phyloP scores from a whole-genome alignment of 1,284 basidiomycete genomes.

The Marasmius sp. region DNA sequence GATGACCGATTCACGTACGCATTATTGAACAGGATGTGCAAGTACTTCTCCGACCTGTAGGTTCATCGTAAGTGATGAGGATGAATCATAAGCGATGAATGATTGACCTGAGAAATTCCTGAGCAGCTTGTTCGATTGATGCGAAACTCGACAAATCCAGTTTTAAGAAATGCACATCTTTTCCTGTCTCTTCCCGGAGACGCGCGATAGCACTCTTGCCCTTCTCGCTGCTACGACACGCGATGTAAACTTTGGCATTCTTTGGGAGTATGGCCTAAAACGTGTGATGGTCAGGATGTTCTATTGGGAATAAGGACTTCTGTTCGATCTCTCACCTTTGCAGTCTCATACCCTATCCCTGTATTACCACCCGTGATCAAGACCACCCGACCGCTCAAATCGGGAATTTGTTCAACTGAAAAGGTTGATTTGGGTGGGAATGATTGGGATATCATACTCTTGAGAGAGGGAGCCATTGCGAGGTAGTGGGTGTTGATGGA shows the following conservation, averaged over 20 bases:
- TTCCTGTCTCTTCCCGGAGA: neutral
- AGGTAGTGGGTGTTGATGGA: no score
- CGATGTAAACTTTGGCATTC: slow-evolving; percentile 6
- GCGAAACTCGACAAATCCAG: slow-evolving; percentile 57
- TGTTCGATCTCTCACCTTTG: neutral
- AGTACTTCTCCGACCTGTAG: slow-evolving; percentile 34
- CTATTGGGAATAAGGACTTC: neutral
- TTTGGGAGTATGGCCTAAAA: neutral
- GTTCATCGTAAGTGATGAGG: neutral
- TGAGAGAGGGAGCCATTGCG: no score
- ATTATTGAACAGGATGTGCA: slow-evolving; percentile 47
- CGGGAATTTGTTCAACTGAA: slow-evolving; percentile 5
- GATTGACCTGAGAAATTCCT: slow-evolving; percentile 39
- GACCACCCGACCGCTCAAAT: slow-evolving; percentile 7
- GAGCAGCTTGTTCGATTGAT: slow-evolving; percentile 45
- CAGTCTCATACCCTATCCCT: slow-evolving; percentile 32
- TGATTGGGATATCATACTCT: neutral
- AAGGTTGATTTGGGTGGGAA: slow-evolving; percentile 2
- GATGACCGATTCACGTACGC: slow-evolving; percentile 29
- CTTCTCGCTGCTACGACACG: neutral
- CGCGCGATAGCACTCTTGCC: neutral
- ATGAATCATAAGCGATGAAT: neutral
- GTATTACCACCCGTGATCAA: slow-evolving; percentile 20
- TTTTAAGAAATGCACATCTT: slow-evolving; percentile 27
- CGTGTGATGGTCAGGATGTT: no score